Evolutionary conservation across 192 early-diverging fungal genomes (phyloP), one percentile per base, ranked within the genome.

Genomic region (Coemansia sp.): DNA sequence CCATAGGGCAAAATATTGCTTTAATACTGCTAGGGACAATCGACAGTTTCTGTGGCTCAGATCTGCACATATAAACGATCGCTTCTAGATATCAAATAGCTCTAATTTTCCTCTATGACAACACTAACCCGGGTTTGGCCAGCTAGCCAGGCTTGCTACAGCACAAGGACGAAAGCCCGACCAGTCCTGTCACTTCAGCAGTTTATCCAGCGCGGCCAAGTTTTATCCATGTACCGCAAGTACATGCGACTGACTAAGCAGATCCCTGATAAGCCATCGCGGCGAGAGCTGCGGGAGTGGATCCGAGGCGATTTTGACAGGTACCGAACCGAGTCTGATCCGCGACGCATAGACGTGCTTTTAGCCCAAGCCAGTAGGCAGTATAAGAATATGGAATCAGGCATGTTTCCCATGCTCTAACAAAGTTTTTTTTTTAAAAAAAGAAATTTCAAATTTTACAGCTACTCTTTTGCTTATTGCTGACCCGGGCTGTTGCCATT

Each of bases 201-300:
- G 61, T 82, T 82, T 66, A 69, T 82, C 5, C 80, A 77, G 66
- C 80, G 72, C 42, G 75, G 80, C 23, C 73, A 82, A 60, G 80
- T 77, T 3, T 35, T 77, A 26, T 33, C 62, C 37, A 77, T 76
- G 80, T 82, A 82, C 35, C 80, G 80, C 66, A 68, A 74, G 64
- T 82, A 66, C 52, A 82, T 82, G 80, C 80, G 80, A 23, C 50
- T 82, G 42, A 73, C 75, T 11, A 68, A 74, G 50, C 80, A 69
- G 43, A 71, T 77, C 13, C 53, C 75, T 4, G 80, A 82, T 21
- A 75, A 68, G 38, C 10, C 40, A 10, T 53, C 70, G 9, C 44
- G 72, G 11, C 43, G 38, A 23, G 80, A 82, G 47, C 77, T 73
- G 59, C 65, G 80, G n/a, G 50, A 74, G 38, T 82, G 80, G 80